A percentile compares a stretch with the other conserved stretches of the same genome.
Conservation (phyloP, 2,329 filamentous ascomycete species). For the Fusarium nanum region DNA sequence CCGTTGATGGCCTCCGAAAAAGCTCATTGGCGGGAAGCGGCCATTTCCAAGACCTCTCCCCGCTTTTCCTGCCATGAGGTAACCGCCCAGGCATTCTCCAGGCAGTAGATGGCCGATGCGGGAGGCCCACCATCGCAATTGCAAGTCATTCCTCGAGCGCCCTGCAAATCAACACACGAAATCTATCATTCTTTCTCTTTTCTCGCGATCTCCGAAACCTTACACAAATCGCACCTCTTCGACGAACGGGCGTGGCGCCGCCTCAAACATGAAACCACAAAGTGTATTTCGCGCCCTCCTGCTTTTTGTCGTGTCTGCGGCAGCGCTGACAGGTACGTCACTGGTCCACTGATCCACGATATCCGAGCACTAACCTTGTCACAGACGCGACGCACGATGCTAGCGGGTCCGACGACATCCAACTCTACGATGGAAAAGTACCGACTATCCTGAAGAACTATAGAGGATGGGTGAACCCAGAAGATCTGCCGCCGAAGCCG, state of each 20-base stretch:
- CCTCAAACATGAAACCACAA: not conserved
- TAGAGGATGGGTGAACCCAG: constrained; percentile 29
- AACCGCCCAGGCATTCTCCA: not conserved
- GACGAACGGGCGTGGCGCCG: not conserved
- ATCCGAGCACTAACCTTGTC: constrained; percentile 2
- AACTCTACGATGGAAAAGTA: not conserved
- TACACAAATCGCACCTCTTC: rapidly evolving
- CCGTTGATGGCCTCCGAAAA: not conserved
- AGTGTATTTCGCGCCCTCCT: not conserved
- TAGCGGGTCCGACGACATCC: not conserved
- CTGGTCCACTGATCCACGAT: not conserved
- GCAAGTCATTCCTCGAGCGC: not conserved
- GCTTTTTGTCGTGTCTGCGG: not conserved
- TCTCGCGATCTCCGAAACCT: not conserved
- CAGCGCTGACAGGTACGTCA: constrained; percentile 12
- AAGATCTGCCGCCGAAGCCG: constrained; percentile 29
- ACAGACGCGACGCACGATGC: not conserved
- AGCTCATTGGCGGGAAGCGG: too few species aligned
- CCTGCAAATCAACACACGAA: not conserved
- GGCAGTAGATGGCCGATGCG: too few species aligned
- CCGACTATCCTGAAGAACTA: not conserved
- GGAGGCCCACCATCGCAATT: too few species aligned
- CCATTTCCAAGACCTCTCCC: not conserved
- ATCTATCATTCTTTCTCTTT: not conserved
- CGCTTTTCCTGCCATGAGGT: not conserved